Percentiles rank a stretch among this genome's conserved stretches.
phyloP scores from a whole-genome alignment of 257 asterid species.

The Solanum virginianum region DNA sequence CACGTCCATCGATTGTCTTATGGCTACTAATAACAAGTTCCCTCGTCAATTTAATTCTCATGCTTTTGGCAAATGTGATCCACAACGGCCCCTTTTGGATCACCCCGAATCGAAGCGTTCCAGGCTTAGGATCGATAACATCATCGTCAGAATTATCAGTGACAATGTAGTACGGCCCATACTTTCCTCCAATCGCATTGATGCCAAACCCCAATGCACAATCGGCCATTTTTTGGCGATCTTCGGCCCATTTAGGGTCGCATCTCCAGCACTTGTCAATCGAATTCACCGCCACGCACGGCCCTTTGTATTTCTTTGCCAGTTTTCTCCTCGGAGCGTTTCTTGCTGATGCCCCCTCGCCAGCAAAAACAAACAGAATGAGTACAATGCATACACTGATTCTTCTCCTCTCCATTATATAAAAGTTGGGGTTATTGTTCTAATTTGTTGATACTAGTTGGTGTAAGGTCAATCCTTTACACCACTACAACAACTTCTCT shows the following conservation, averaged over 20 bases:
- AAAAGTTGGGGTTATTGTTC: not conserved
- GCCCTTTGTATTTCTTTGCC: not conserved
- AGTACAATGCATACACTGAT: not conserved
- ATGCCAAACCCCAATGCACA: conserved; percentile 21
- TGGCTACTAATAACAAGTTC: conserved; percentile 18
- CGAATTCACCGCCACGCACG: conserved; percentile 11
- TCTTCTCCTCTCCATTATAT: not conserved
- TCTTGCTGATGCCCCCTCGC: not conserved
- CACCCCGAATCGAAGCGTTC: conserved; percentile 25
- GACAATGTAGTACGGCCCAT: conserved; percentile 12
- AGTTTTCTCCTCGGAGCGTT: conserved; percentile 11
- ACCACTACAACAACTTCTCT: not conserved
- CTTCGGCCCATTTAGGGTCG: conserved; percentile 9
- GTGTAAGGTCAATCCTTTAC: not conserved
- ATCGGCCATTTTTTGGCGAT: conserved; percentile 6
- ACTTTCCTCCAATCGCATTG: conserved; percentile 15
- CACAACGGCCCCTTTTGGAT: conserved; percentile 22
- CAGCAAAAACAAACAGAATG: not conserved
- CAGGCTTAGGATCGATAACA: conserved; percentile 14
- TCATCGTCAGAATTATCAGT: conserved; percentile 14
- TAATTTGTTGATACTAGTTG: not conserved
- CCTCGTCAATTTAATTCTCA: conserved; percentile 5
- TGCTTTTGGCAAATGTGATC: conserved; percentile 14
- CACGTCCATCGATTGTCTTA: conserved; percentile 30
- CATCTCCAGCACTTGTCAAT: conserved; percentile 34